Evolutionary conservation across 306 rosid genomes (phyloP), one percentile per base, ranked within the genome.

Genomic region (Alnus rubra): DNA sequence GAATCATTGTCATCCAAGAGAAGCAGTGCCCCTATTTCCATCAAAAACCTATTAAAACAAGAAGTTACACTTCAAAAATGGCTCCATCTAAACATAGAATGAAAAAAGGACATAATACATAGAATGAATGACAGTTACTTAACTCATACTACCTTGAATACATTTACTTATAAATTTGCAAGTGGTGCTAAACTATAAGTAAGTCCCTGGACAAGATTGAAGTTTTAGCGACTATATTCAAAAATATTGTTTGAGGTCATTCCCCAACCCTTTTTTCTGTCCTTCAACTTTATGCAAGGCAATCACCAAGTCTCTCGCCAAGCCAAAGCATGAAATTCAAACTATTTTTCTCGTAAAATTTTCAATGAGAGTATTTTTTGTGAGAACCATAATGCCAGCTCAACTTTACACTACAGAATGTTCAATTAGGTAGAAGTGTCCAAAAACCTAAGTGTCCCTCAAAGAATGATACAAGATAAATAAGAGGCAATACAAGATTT

Each of bases 11-110:
- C 78, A 55, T 87, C 95, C 76, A 81, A 18, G 16, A 92, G 85
- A 76, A 77, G 73, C 23, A 89, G 78, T 60, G 88, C 93, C 78
- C 95, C 97, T 33, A 92, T 65, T 87, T 92, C 95, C 85, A 83
- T 86, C 84, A 92, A 82, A 84, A 86, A 94, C 87, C 97, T 92
- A 89, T 35, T 77, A 79, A 63, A 53, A 47, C 71, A 75, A 69
- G 37, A 78, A 71, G 31, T 52, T 42, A 28, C 47, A 30, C 70
- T 33, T 52, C 73, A 56, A 18, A 14, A 52, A 35, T 18, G 60
- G 52, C 65, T 33, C 52, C 49, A 67, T 58, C 48, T 33, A 15
- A 76, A 35, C 39, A 37, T 45, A 30, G 47, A n/a, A 74, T 59
- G 44, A 15, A 30, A 65, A 49, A 4, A 19, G 18, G 11, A 16